phyloP scores from a whole-genome alignment of 176 grass and related monocot genomes.

The Oryza glumipatula region DNA sequence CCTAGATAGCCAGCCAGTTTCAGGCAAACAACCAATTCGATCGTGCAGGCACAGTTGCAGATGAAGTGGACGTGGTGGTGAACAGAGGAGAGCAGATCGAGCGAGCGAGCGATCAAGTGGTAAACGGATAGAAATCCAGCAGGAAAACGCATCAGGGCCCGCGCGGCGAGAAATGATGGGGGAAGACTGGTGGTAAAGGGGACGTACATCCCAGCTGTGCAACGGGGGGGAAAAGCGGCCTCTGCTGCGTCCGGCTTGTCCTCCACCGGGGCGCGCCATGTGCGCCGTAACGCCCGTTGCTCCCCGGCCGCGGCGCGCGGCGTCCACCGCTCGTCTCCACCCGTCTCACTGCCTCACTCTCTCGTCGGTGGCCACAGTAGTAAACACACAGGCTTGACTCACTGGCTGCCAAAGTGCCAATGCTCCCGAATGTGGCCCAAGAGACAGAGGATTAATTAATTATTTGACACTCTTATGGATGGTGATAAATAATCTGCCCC shows the following conservation, averaged over 20 bases:
- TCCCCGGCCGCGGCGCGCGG: background rate
- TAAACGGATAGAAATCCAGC: background rate
- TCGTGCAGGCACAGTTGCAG: background rate
- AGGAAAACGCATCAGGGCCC: background rate
- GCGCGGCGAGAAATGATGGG: background rate
- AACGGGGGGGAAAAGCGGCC: background rate
- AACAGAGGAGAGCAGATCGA: background rate
- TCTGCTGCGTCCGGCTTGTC: background rate
- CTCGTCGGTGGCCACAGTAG: background rate
- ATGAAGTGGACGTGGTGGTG: background rate
- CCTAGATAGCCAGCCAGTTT: background rate
- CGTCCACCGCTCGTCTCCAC: background rate
- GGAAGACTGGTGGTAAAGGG: background rate
- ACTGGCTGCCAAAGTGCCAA: constrained; percentile 2
- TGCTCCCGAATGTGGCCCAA: background rate
- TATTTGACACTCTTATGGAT: too few species aligned
- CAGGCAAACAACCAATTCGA: background rate
- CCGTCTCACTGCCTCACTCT: background rate
- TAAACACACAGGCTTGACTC: background rate
- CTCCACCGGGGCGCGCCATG: constrained; percentile 25
- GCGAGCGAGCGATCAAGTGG: background rate
- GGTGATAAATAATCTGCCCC: too few species aligned
- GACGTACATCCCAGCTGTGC: background rate
- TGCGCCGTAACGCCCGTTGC: constrained; percentile 21
- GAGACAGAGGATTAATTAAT: too few species aligned